Evolutionary conservation across 75 land plant species (phyloP).

Genomic region (Picea sitchensis): DNA sequence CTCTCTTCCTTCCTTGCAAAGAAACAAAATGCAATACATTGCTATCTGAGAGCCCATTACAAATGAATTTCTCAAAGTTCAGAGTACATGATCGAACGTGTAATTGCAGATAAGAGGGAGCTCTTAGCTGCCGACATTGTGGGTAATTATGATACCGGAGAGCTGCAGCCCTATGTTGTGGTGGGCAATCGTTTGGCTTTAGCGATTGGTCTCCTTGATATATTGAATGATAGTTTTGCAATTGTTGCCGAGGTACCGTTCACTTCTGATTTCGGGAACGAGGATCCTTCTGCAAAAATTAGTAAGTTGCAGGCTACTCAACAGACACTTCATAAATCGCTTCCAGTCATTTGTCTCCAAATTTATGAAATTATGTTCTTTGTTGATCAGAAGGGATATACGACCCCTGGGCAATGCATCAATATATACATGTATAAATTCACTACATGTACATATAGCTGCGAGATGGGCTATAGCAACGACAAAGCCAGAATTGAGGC

Average conservation of each 20-base stretch:
- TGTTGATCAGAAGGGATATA: too few species aligned
- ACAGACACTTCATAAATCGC: background rate
- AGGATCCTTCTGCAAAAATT: background rate
- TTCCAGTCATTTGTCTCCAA: background rate
- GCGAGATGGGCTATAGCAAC: too few species aligned
- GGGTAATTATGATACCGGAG: background rate
- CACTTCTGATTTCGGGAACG: background rate
- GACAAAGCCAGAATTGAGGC: too few species aligned
- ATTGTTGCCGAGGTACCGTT: background rate
- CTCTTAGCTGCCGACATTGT: constrained; percentile 6
- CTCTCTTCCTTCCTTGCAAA: too few species aligned
- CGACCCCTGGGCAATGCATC: too few species aligned
- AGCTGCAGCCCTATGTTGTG: background rate
- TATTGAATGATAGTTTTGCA: background rate
- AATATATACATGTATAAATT: too few species aligned
- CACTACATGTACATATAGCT: too few species aligned
- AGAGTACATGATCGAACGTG: too few species aligned
- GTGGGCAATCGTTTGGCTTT: background rate
- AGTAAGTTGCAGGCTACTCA: background rate
- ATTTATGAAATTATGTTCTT: too few species aligned
- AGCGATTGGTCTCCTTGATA: constrained; percentile 2
- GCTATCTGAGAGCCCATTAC: too few species aligned
- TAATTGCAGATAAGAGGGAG: background rate
- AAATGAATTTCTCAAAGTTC: too few species aligned
- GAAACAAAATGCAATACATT: too few species aligned